A percentile compares a stretch with the other conserved stretches of the same genome.
Evolutionary conservation across 2,329 filamentous ascomycete genomes (phyloP).

Genomic region (Fusarium stilboides): DNA sequence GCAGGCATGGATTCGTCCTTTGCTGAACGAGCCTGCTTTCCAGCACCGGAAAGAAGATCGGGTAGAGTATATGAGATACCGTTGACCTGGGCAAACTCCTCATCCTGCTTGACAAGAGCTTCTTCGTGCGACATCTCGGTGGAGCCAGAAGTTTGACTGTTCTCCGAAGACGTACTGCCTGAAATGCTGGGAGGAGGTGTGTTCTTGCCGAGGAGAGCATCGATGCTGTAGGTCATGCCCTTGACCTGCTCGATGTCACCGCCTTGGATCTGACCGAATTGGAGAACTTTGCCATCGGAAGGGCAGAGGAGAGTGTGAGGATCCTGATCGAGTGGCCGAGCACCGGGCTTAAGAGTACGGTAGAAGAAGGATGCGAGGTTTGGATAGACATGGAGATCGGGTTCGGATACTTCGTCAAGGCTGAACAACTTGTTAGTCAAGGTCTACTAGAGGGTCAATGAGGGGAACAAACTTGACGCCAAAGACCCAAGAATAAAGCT

Average conservation of each 20-base stretch:
- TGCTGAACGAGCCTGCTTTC: conserved; percentile 63
- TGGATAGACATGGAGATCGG: conserved; percentile 89
- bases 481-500: conserved; percentile 90
- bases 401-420: conserved; percentile 88
- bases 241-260: conserved; percentile 99
- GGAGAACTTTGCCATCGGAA: conserved; percentile 90
- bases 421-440: conserved; percentile 60
- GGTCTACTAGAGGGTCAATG: neutral
- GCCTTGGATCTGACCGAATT: conserved; percentile 92
- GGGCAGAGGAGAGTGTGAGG: conserved; percentile 87
- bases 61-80: conserved; percentile 96
- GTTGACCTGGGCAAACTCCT: conserved; percentile 95
- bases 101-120: conserved; percentile 82
- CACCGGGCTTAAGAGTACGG: conserved; percentile 90
- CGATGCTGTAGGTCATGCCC: conserved; percentile 96
- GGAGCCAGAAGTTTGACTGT: conserved; percentile 44
- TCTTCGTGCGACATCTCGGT: conserved; percentile 64
- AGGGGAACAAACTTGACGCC: conserved; percentile 77
- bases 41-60: conserved; percentile 83
- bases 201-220: conserved; percentile 85
- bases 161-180: conserved; percentile 50
- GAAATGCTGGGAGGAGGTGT: conserved; percentile 70
- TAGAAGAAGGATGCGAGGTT: conserved; percentile 99
- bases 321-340: conserved; percentile 86
- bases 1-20: conserved; percentile 80